phyloP scores from a whole-genome alignment of 352 stramenopile species.

The Globisporangium paroecandrum region DNA sequence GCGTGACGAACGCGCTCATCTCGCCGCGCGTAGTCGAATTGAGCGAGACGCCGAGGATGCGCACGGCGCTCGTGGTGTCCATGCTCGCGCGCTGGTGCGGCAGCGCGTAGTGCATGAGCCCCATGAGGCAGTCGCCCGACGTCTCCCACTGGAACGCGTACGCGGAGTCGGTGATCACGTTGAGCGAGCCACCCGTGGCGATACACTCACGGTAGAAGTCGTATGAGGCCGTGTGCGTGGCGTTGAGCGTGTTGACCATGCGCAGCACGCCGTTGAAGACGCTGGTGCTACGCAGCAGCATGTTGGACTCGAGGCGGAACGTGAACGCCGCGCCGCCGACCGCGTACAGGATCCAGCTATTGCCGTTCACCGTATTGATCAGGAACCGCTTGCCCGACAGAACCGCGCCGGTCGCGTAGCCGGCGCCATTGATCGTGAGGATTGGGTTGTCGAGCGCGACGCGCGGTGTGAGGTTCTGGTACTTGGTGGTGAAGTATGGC shows the following conservation, averaged over 20 bases:
- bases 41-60: conserved; percentile 35
- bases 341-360: conserved; percentile 62
- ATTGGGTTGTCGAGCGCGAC: conserved; percentile 54
- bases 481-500: conserved; percentile 63
- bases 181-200: conserved; percentile 42
- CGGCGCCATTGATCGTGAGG: conserved; percentile 41
- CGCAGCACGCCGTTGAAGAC: conserved; percentile 47
- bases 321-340: conserved; percentile 24
- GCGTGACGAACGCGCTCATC: conserved; percentile 52
- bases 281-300: conserved; percentile 29
- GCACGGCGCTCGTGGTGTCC: conserved; percentile 31
- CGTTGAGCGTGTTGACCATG: conserved; percentile 35
- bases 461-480: conserved; percentile 47
- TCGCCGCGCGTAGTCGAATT: conserved; percentile 48
- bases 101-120: conserved; percentile 60
- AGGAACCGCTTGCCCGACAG: conserved; percentile 46
- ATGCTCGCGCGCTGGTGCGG: conserved; percentile 58
- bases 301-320: conserved; percentile 40
- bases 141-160: conserved; percentile 69
- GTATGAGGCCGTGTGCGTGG: conserved; percentile 44
- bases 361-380: conserved; percentile 43
- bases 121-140: conserved; percentile 42
- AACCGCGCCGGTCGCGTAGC: conserved; percentile 23
- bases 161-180: conserved; percentile 37
- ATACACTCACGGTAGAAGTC: conserved; percentile 66